Percentiles rank a stretch among this genome's conserved stretches.
Conservation (phyloP, 78 protist genomes). For the Planoprotostelium fungivorum region DNA sequence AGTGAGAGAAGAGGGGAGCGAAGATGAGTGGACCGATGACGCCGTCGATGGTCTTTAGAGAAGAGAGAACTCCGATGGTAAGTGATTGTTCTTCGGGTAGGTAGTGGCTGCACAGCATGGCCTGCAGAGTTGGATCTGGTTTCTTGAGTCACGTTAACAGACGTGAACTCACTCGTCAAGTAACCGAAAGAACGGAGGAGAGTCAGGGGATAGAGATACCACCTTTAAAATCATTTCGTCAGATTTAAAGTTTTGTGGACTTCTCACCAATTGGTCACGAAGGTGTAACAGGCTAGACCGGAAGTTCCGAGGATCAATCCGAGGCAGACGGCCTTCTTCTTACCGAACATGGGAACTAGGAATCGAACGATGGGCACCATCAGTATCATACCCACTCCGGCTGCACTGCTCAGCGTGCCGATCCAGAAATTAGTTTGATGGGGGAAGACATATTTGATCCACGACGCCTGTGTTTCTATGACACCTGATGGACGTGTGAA, state of each 20-base stretch:
- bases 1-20: background rate
- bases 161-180: background rate
- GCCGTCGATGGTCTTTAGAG: background rate
- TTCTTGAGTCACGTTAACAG: background rate
- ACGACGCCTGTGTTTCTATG: background rate
- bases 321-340: background rate
- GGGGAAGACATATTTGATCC: background rate
- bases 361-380: background rate
- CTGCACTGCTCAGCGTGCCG: background rate
- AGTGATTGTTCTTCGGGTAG: background rate
- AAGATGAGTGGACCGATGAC: background rate
- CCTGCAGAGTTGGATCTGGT: background rate
- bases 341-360: background rate
- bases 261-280: too few relatives aligned
- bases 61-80: background rate
- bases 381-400: background rate
- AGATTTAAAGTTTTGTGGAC: background rate
- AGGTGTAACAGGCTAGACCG: background rate
- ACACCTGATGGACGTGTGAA: background rate
- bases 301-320: background rate
- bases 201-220: background rate
- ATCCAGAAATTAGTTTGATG: background rate
- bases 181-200: background rate
- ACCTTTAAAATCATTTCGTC: background rate
- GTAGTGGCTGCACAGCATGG: background rate